Percentiles rank a stretch among this genome's conserved stretches.
These are phyloP conservation scores for Coniochaeta sp. DNA, from an alignment of 2,329 filamentous ascomycete species.

Conservation along the genomic window DNA sequence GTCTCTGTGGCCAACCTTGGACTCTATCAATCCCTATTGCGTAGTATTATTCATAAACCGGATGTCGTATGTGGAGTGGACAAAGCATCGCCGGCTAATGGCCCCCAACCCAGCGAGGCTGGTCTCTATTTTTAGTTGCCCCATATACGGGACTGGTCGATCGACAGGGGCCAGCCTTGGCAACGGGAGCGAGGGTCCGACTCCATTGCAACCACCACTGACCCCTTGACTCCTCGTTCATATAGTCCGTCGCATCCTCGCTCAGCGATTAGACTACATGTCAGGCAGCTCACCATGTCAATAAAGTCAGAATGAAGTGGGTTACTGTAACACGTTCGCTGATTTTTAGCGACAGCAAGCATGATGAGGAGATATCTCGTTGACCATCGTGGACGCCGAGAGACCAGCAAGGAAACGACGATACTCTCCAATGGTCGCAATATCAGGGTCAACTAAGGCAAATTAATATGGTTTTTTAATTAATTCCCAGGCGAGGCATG, in stretches of 20 bases:
- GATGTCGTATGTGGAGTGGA: no score
- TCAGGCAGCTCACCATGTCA: background rate
- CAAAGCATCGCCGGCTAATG: background rate
- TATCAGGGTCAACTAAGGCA: background rate
- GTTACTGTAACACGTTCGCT: background rate
- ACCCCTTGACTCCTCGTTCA: background rate
- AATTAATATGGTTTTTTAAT: background rate
- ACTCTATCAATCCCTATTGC: no score
- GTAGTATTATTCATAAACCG: no score
- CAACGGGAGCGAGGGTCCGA: background rate
- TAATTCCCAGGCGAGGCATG: background rate
- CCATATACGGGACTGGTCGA: background rate
- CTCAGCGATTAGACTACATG: background rate
- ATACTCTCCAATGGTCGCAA: background rate
- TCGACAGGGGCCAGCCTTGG: background rate
- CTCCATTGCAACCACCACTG: background rate
- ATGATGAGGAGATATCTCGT: background rate
- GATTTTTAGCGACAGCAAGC: background rate
- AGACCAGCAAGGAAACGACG: background rate
- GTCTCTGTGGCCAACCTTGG: no score
- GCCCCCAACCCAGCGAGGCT: background rate
- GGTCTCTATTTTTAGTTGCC: background rate
- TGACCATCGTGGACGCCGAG: background rate
- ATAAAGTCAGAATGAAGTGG: background rate
- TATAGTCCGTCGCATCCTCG: background rate